Base-by-base conservation (phyloP, 805 yeast genomes). In the Middelhovenomyces tepae region DNA sequence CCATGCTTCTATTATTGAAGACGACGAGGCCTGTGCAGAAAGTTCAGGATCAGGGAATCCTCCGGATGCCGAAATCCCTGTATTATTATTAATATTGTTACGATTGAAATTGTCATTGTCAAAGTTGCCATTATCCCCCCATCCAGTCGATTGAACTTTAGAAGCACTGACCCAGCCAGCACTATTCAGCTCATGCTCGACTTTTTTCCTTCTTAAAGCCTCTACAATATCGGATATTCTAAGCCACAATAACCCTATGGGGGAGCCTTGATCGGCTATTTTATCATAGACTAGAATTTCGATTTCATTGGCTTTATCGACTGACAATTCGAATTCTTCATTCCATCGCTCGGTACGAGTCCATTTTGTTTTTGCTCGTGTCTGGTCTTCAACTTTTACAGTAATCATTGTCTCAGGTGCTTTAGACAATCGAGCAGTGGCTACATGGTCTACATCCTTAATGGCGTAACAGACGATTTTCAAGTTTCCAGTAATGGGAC, bases 241-340 rank as follows among this genome's bases (percentile, higher is more conserved):
- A 17, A 89, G 68, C 98, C 98, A 91, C 47, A 81, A 74, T 23
- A 91, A 67, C 6, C 94, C 98, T 5, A 91, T 95, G 0, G 98
- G 97, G 6, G 78, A 74, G 39, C 69, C 61, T 31, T 65, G 70
- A 37, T 66, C 73, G 23, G 82, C 82, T 8, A 69, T 63, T 46
- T 77, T 78, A 54, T 91, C 98, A 55, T 79, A 86, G 4, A 91
- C 84, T 2, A 87, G 73, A 37, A 91, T 65, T 49, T 87, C 95
- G 27, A 87, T 69, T 59, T 91, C 99, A 51, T 89, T 84, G 17
- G 95, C 95, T 54, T 79, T 84, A 39, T 83, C 95, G 26, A 91
- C 81, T 23, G 74, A 75, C 37, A 91, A 71, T 34, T 72, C 72
- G 52, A 86, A 85, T 26, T 75, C 78, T 53, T 91, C 98, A 51